phyloP scores from a whole-genome alignment of 257 asterid genomes.

The Solanum bulbocastanum region DNA sequence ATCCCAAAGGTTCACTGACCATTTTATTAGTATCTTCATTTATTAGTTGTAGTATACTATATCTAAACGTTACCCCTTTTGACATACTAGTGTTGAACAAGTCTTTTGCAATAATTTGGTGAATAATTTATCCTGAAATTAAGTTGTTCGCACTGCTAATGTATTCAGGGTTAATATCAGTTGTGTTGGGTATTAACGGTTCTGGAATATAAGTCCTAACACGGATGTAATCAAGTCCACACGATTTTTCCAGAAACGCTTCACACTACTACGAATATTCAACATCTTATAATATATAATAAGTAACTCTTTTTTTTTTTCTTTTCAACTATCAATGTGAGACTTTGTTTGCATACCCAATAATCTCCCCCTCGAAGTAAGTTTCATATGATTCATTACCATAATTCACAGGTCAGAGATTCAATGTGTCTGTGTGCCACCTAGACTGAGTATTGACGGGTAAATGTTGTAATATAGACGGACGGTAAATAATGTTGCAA shows the following conservation, averaged over 20 bases:
- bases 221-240: too few species aligned
- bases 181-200: not conserved
- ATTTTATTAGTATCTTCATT: not conserved
- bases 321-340: not conserved
- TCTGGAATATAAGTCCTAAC: not conserved
- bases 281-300: not conserved
- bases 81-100: not conserved
- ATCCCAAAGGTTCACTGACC: slow-evolving; percentile 12
- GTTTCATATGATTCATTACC: not conserved
- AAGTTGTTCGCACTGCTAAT: not conserved
- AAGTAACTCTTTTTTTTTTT: not conserved
- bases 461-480: not conserved
- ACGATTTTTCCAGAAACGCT: too few species aligned
- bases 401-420: not conserved
- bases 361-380: not conserved
- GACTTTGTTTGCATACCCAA: not conserved
- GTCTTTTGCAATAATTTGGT: not conserved
- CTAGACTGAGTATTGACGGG: not conserved
- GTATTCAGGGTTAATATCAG: not conserved
- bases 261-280: not conserved
- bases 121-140: not conserved
- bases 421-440: not conserved
- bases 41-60: not conserved
- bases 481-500: not conserved
- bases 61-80: not conserved